Conservation (phyloP, 768 basidiomycete species). For the Candolleomyces aberdarensis region DNA sequence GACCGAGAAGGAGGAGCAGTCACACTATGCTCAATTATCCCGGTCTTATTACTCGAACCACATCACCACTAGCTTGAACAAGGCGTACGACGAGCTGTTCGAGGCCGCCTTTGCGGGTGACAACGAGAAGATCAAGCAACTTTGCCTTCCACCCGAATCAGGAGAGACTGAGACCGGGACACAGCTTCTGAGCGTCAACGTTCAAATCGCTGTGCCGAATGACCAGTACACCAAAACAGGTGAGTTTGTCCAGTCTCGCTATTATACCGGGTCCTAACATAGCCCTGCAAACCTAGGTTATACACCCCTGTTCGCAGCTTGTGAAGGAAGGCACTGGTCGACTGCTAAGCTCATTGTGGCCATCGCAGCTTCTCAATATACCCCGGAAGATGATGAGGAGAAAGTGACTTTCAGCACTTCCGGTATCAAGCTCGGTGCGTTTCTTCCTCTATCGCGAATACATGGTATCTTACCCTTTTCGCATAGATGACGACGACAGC, state of each 20-base stretch:
- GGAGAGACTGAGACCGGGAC: slow-evolving; percentile 18
- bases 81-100: slow-evolving; percentile 50
- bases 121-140: slow-evolving; percentile 43
- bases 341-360: slow-evolving; percentile 59
- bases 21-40: slow-evolving; percentile 5
- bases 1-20: background rate
- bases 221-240: slow-evolving; percentile 18
- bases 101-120: slow-evolving; percentile 55
- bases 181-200: slow-evolving; percentile 43
- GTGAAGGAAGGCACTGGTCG: slow-evolving; percentile 48
- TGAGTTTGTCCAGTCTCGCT: slow-evolving; percentile 10
- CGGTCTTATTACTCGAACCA: slow-evolving; percentile 20
- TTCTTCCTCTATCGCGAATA: background rate
- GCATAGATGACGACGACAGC: slow-evolving; percentile 33
- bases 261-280: background rate
- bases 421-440: slow-evolving; percentile 32
- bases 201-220: slow-evolving; percentile 22
- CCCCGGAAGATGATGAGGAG: slow-evolving; percentile 30
- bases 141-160: slow-evolving; percentile 48
- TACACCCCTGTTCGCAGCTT: slow-evolving; percentile 49
- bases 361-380: slow-evolving; percentile 53
- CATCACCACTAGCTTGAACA: slow-evolving; percentile 31
- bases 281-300: slow-evolving; percentile 27
- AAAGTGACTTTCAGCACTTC: slow-evolving; percentile 30
- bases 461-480: background rate